Base-by-base conservation (phyloP, 352 stramenopile species). In the Pythium phragmiticola region DNA sequence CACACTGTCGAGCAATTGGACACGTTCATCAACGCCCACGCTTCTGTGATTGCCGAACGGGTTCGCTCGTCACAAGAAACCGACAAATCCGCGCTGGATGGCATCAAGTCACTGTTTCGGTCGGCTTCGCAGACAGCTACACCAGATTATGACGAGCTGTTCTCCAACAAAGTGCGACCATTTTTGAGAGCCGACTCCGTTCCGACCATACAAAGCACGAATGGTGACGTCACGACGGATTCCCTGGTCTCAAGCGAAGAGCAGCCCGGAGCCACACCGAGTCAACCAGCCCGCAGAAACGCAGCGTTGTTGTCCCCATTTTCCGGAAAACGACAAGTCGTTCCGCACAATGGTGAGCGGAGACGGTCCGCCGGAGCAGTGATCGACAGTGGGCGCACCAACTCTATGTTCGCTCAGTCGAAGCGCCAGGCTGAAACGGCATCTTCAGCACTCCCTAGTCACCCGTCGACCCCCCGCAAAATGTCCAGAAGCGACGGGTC, bases 1-100 rank as follows among this genome's bases (percentile, higher is more conserved):
- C 72, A 75, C 36, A 64, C 71, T n/a, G 70, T 83, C 6, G 67
- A 80, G 55, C 70, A 75, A 37, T 52, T 83, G 53, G 75, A 83
- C 39, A 71, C 73, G 1, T 46, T 77, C 5, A 77, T 77, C 33
- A 83, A 83, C 42, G 75, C 73, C 14, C 63, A 62, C 28, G 64
- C 68, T 21, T 75, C 68, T 5, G 58, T 67, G 2, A n/a, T 67
- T 7, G 65, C 59, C 23, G 65, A 72, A 56, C 58, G 58, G 3
- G 64, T 64, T 39, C 65, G 52, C 13, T 52, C 65, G 4, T 53
- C 23, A 17, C 34, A 67, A 6, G 49, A 36, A 26, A 61, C 28
- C 26, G 13, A 39, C 16, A 16, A 45, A 5, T 70, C 64, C 14
- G 52, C 64, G 11, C 28, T 70, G 5, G 57, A 70, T 13, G 57